A percentile compares a stretch with the other conserved stretches of the same genome.
Conservation (phyloP, 1,284 basidiomycete genomes). For the Ustilago sp. region DNA sequence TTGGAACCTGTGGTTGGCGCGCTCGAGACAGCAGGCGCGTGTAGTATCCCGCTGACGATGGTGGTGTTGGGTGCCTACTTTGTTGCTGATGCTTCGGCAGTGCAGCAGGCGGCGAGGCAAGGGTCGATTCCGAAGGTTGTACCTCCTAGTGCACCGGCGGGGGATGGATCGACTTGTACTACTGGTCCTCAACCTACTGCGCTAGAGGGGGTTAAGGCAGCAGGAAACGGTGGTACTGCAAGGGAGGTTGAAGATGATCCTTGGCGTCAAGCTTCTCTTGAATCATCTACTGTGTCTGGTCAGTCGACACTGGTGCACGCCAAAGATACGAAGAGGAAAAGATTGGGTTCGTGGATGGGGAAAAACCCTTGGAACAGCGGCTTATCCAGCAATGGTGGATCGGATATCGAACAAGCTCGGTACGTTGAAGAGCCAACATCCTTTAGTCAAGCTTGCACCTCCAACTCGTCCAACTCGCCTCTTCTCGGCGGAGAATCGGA, state of each 20-base stretch:
- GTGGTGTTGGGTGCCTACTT: conserved; percentile 95
- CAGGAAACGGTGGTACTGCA: conserved; percentile 1
- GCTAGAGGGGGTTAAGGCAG: conserved; percentile 1
- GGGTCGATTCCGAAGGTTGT: conserved; percentile 27
- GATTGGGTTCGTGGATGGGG: conserved; percentile 47
- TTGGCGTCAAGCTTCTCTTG: conserved; percentile 42
- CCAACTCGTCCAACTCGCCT: not conserved
- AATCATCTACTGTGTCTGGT: conserved; percentile 25
- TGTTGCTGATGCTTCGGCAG: conserved; percentile 47
- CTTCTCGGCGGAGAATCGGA: conserved; percentile 5
- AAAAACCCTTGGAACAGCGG: conserved; percentile 57
- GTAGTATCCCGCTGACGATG: conserved; percentile 81
- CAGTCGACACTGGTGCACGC: conserved; percentile 42
- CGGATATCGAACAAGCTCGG: conserved; percentile 39
- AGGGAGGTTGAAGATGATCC: conserved; percentile 31
- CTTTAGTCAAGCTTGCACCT: not conserved
- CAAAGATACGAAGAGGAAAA: conserved; percentile 32
- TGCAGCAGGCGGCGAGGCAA: conserved; percentile 13
- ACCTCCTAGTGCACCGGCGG: conserved; percentile 41
- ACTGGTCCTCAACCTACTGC: conserved; percentile 41
- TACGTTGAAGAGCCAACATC: conserved; percentile 34
- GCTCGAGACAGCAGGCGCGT: conserved; percentile 70
- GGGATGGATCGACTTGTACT: conserved; percentile 27
- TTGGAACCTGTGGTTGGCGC: conserved; percentile 70
- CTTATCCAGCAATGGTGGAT: conserved; percentile 25